Percentiles rank a stretch among this genome's conserved stretches.
Evolutionary conservation across 148 eudicot genomes (phyloP).

Genomic region (Beta vulgaris): DNA sequence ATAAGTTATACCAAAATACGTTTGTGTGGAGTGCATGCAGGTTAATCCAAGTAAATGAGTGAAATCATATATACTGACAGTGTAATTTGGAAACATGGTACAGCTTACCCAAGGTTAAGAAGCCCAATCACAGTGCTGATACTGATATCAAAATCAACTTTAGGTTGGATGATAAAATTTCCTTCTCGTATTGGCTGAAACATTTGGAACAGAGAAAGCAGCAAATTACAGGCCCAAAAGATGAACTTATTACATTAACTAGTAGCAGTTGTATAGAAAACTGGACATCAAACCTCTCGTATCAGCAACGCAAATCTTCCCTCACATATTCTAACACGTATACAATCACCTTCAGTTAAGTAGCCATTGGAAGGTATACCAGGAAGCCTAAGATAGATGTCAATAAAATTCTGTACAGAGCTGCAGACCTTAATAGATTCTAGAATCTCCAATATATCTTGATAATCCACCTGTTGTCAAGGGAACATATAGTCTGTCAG

Average conservation of each 20-base stretch:
- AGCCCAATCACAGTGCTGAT: slow-evolving; percentile 91
- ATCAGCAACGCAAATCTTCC: slow-evolving; percentile 95
- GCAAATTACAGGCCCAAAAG: neutral
- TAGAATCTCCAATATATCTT: slow-evolving; percentile 79
- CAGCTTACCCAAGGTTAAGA: slow-evolving; percentile 88
- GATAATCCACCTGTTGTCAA: slow-evolving; percentile 64
- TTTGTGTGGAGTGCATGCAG: neutral
- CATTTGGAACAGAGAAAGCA: slow-evolving; percentile 9
- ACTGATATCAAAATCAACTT: slow-evolving; percentile 98
- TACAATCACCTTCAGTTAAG: slow-evolving; percentile 88
- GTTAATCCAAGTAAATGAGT: neutral
- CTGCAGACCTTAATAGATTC: slow-evolving; percentile 82
- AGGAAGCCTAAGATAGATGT: slow-evolving; percentile 79
- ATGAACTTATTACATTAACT: neutral
- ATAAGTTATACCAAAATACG: neutral
- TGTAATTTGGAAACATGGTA: slow-evolving; percentile 3
- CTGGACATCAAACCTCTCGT: slow-evolving; percentile 65
- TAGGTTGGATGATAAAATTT: slow-evolving; percentile 91
- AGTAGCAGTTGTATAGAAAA: neutral
- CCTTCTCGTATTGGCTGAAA: slow-evolving; percentile 95
- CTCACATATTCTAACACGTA: slow-evolving; percentile 94
- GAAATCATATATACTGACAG: neutral
- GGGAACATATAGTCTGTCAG: slow-evolving; percentile 10
- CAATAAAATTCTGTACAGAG: slow-evolving; percentile 89
- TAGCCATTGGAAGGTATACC: slow-evolving; percentile 83